phyloP scores from a whole-genome alignment of 202 grass and related monocot species.

The Setaria italica region DNA sequence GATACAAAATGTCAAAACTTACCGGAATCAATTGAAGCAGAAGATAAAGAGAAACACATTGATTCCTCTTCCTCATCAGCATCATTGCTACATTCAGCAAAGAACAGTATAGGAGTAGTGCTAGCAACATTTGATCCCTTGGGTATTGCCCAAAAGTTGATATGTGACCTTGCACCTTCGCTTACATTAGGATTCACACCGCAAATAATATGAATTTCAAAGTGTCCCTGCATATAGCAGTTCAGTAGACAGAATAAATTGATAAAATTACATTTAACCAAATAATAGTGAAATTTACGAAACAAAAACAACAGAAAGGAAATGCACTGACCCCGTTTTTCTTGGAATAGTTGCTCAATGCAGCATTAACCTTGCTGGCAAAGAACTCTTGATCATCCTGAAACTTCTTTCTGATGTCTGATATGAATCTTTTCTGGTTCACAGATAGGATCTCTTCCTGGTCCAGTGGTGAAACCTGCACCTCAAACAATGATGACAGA shows the following conservation, averaged over 20 bases:
- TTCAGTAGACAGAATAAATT: background rate
- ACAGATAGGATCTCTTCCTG: background rate
- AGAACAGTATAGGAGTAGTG: background rate
- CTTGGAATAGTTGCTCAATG: background rate
- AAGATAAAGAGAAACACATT: background rate
- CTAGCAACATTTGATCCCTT: background rate
- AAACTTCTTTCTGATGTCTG: background rate
- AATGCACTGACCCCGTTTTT: conserved; percentile 21
- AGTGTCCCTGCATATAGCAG: background rate
- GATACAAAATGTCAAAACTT: background rate
- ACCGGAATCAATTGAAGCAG: background rate
- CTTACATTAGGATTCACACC: background rate
- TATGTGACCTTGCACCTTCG: background rate
- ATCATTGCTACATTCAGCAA: background rate
- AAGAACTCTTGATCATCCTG: conserved; percentile 3
- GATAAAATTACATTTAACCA: background rate
- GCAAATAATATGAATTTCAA: background rate
- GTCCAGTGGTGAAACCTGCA: background rate
- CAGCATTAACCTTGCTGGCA: conserved; percentile 13
- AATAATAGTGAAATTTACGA: background rate
- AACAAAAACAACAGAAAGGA: background rate
- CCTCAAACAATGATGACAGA: background rate
- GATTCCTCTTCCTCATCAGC: background rate
- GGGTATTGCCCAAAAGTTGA: conserved; percentile 38
- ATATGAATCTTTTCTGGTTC: conserved; percentile 1